These are phyloP conservation scores for Peronosclerospora sorghi DNA, from an alignment of 352 stramenopile genomes.

Conservation along the genomic window DNA sequence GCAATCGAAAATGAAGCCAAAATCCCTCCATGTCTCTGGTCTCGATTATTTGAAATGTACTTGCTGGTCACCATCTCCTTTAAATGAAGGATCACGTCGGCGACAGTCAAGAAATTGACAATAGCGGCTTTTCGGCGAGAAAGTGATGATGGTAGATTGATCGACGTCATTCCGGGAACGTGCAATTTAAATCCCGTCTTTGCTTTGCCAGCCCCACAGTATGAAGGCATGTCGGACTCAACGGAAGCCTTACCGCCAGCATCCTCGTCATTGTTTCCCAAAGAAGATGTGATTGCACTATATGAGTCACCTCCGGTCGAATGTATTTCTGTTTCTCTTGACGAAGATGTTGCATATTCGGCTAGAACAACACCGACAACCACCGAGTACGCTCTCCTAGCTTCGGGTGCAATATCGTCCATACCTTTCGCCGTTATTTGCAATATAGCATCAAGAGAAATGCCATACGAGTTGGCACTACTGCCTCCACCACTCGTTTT, in stretches of 20 bases:
- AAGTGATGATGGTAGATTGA: constrained; percentile 34
- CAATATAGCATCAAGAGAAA: constrained; percentile 62
- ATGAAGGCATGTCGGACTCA: constrained; percentile 15
- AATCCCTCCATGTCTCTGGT: constrained; percentile 51
- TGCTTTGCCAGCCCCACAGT: constrained; percentile 22
- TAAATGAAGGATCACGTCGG: constrained; percentile 63
- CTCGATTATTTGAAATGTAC: constrained; percentile 41
- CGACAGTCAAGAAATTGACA: constrained; percentile 63
- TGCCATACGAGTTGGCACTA: constrained; percentile 13
- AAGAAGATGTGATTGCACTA: constrained; percentile 3
- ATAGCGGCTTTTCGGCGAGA: constrained; percentile 47
- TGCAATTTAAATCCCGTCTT: constrained; percentile 74
- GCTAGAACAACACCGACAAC: constrained; percentile 70
- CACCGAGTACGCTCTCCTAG: constrained; percentile 43
- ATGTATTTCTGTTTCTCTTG: constrained; percentile 36
- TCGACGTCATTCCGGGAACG: constrained; percentile 44
- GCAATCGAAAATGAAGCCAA: constrained; percentile 62
- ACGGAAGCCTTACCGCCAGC: constrained; percentile 14
- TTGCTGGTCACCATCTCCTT: constrained; percentile 62
- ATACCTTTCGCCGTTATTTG: constrained; percentile 63
- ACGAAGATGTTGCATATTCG: constrained; percentile 48
- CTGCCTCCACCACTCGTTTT: constrained; percentile 8
- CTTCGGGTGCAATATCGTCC: constrained; percentile 58
- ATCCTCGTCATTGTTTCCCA: constrained; percentile 22
- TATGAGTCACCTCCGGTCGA: constrained; percentile 4